Percentiles rank a stretch among this genome's conserved stretches.
These are phyloP conservation scores for Nakazawaea siamensis DNA, from an alignment of 805 yeast species.

Conservation along the genomic window DNA sequence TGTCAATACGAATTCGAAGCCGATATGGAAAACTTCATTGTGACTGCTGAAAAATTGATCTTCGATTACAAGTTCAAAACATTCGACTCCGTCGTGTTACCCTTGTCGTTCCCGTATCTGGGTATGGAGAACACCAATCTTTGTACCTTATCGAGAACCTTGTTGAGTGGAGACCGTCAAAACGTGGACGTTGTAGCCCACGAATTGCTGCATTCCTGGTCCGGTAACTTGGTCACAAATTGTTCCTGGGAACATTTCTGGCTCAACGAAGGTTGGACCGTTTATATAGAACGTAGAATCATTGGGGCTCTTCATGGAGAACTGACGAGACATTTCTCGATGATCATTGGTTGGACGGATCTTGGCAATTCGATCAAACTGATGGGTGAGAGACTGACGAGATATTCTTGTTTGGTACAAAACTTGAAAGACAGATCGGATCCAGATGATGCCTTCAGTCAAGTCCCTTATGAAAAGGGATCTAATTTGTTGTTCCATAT, in stretches of 20 bases:
- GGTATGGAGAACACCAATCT: conserved; percentile 95
- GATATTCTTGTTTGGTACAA: conserved; percentile 61
- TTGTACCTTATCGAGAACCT: conserved; percentile 86
- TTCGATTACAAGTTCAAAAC: conserved; percentile 80
- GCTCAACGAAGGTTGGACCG: conserved; percentile 97
- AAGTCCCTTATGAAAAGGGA: conserved; percentile 91
- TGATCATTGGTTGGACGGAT: conserved; percentile 85
- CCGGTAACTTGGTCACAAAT: conserved; percentile 86
- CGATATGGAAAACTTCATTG: conserved; percentile 75
- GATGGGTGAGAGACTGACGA: conserved; percentile 44
- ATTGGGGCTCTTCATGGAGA: conserved; percentile 75
- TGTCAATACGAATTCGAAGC: conserved; percentile 75
- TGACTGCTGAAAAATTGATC: conserved; percentile 67
- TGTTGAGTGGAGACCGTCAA: conserved; percentile 75
- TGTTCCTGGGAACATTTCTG: conserved; percentile 91
- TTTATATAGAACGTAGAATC: conserved; percentile 80
- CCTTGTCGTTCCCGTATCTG: conserved; percentile 76
- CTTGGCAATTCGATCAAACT: conserved; percentile 56
- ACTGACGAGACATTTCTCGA: conserved; percentile 66
- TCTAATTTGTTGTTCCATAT: conserved; percentile 68
- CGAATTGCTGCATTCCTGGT: conserved; percentile 90
- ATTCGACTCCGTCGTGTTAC: conserved; percentile 74
- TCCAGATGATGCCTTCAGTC: conserved; percentile 84
- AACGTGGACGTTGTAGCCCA: conserved; percentile 89
- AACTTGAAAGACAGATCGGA: conserved; percentile 61